Evolutionary conservation across 2,329 filamentous ascomycete species (phyloP), one percentile per base, ranked within the genome.

Genomic region (Aspergillus spinulosporus): DNA sequence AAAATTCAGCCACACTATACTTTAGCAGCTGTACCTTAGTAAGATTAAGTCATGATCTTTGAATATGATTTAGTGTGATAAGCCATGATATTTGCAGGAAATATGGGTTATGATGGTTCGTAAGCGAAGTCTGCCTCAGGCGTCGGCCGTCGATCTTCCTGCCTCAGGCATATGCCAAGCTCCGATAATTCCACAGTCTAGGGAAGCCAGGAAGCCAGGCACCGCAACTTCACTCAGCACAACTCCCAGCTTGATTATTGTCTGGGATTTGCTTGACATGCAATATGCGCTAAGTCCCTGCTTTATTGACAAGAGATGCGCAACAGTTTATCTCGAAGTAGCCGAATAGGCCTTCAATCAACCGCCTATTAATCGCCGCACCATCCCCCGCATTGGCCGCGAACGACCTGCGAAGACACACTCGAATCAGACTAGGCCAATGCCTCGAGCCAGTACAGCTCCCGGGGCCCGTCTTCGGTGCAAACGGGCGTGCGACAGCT

Each of bases 401-500:
- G 39, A 42, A 42, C 39, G 4, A 37, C 34, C 34, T 37, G 34
- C 34, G 34, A 37, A 37, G 34, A 37, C 34, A 37, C n/a, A 37
- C 34, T 37, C 11, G 34, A 37, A 37, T 12, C 34, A 12, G 11
- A 12, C 34, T 37, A 37, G 9, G n/a, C 34, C 11, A 12, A 72
- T 72, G 70, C 70, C 69, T 57, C 63, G 66, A 52, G 68, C 66
- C 14, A 71, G 64, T 53, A 65, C 68, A 1, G 53, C 64, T 31
- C 62, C 69, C 4, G 66, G 70, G 7, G 65, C 64, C 29, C 68
- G 70, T 21, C 68, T 72, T 46, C 68, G 71, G 44, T 73, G 72
- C 57, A 64, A 68, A 40, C 68, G 73, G 50, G 76, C 76, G 12
- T 79, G 76, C 62, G 73, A 77, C 54, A 75, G 73, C 48, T 79